These are phyloP conservation scores for Saccharomycopsis babjevae DNA, from an alignment of 805 yeast genomes.

Conservation along the genomic window DNA sequence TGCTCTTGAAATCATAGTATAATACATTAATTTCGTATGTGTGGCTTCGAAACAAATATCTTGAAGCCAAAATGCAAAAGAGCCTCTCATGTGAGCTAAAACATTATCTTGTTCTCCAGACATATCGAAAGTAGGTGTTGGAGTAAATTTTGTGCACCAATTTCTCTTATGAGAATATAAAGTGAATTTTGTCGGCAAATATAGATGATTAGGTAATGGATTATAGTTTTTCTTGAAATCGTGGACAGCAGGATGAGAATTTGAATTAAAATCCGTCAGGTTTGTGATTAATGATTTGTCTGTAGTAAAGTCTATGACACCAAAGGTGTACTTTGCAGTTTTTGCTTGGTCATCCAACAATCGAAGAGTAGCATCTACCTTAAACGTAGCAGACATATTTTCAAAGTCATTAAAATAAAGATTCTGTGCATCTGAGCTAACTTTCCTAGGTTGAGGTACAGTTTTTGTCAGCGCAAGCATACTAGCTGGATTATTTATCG, in stretches of 20 bases:
- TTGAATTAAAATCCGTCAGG: constrained; percentile 3
- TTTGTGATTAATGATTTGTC: constrained; percentile 2
- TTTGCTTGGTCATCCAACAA: background rate
- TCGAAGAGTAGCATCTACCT: background rate
- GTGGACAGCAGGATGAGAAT: constrained; percentile 4
- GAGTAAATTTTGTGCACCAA: background rate
- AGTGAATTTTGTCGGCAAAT: background rate
- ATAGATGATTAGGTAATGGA: constrained; percentile 9
- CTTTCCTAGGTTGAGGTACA: background rate
- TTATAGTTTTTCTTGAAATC: constrained; percentile 3
- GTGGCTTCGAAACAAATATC: background rate
- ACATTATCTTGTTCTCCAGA: constrained; percentile 11
- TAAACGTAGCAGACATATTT: background rate
- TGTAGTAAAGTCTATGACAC: constrained; percentile 3
- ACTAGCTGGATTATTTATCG: background rate
- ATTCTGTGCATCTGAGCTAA: background rate
- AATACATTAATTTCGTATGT: background rate
- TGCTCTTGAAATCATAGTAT: constrained; percentile 6
- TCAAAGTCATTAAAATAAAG: background rate
- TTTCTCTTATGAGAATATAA: background rate
- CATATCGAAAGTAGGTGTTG: background rate
- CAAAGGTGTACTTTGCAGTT: constrained; percentile 1
- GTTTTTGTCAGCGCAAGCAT: background rate
- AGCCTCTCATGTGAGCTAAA: constrained; percentile 2
- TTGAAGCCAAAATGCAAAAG: constrained; percentile 3